phyloP scores from a whole-genome alignment of 768 basidiomycete genomes.

The Amanita subjunquillea region DNA sequence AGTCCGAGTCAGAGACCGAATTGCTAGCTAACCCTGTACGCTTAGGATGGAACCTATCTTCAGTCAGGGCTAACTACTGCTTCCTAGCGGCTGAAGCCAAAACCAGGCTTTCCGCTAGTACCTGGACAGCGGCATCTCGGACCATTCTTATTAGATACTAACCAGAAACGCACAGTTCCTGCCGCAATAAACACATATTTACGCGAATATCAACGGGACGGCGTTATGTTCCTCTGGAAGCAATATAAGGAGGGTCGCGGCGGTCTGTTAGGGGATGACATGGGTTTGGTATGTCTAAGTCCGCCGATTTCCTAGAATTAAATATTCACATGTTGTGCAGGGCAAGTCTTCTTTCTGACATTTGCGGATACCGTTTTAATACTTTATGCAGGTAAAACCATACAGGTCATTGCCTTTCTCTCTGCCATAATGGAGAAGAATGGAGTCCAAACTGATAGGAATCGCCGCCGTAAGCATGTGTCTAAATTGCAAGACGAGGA shows the following conservation, averaged over 20 bases:
- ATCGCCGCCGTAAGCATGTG: constrained; percentile 60
- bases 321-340: constrained; percentile 7
- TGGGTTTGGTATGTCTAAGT: constrained; percentile 57
- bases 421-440: constrained; percentile 86
- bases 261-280: constrained; percentile 89
- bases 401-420: constrained; percentile 84
- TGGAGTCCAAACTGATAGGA: constrained; percentile 52
- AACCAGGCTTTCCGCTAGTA: constrained; percentile 44
- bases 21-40: constrained; percentile 15
- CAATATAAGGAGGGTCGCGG: constrained; percentile 61
- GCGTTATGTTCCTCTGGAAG: constrained; percentile 71
- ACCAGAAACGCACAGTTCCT: constrained; percentile 42
- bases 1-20: constrained; percentile 21
- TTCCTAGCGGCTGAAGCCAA: constrained; percentile 29
- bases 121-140: constrained; percentile 30
- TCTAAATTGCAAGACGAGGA: constrained; percentile 49
- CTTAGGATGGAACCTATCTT: neutral
- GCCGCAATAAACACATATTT: constrained; percentile 73
- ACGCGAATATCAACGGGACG: constrained; percentile 87
- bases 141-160: constrained; percentile 41
- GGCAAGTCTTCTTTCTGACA: constrained; percentile 10
- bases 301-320: neutral
- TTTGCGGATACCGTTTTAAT: neutral
- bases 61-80: neutral
- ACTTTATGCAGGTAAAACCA: constrained; percentile 67